Base-by-base conservation (phyloP, 1,284 basidiomycete genomes). In the Tilletia caries region DNA sequence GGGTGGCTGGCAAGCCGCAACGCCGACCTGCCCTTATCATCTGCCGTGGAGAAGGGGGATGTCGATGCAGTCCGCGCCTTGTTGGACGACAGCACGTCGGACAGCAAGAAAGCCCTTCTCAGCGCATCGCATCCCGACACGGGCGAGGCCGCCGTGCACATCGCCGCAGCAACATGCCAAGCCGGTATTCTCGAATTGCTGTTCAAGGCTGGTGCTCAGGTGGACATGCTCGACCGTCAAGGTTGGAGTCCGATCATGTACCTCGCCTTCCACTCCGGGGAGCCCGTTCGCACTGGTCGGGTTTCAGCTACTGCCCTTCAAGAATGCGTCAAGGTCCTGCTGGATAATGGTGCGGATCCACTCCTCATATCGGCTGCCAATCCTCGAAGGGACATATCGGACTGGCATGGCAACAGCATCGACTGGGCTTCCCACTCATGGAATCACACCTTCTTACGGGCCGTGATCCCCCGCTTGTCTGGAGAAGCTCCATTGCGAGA, bases 341-440 rank as follows among this genome's bases (percentile, higher is more conserved):
- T 18, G 5, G 8, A 60, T 20, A 18, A 18, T 27, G 58, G 58
- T 8, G 58, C 58, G 10, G 58, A 60, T 20, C 58, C 58, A 20
- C 23, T 10, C n/a, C 52, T 12, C 10, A 12, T 54, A 8, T 54
- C 52, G n/a, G 3, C 3, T 18, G 20, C 3, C 5, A 18, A 50
- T 5, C 18, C 46, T 20, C 5, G n/a, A 23, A 20, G n/a, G n/a
- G 32, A 27, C 58, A 3, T 20, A 5, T 34, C 27, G 27, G 58
- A 60, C 58, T 60, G 58, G 58, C 27, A 34, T 27, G 58, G 58
- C 58, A 60, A 60, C 58, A 60, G 58, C 58, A 8, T 60, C 58
- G 58, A 10, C 8, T 60, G 58, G 58, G 58, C 58, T 18, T 10
- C 8, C 3, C 58, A 25, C 10, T 3, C 58, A 29, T 60, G 58